These are phyloP conservation scores for Eucalyptus decipiens DNA, from an alignment of 345 rosid species.

Conservation along the genomic window DNA sequence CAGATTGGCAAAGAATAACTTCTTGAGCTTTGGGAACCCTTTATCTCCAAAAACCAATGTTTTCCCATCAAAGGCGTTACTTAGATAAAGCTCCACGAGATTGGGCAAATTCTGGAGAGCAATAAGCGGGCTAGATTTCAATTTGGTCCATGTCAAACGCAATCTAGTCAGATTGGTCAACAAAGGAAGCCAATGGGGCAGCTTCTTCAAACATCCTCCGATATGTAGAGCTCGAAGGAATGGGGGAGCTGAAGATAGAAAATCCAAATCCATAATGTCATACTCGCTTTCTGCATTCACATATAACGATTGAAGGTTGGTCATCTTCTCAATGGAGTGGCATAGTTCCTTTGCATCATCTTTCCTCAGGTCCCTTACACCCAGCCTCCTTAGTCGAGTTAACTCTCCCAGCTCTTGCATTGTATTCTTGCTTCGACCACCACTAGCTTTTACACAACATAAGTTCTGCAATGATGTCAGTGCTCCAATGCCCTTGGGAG, in stretches of 20 bases:
- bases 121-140: not conserved
- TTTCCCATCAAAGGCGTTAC: not conserved
- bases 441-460: not conserved
- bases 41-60: not conserved
- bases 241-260: not conserved
- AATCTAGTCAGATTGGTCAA: rapidly evolving
- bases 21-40: not conserved
- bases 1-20: rapidly evolving
- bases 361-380: not conserved
- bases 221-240: not conserved
- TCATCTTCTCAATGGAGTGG: not conserved
- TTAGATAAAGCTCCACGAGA: rapidly evolving
- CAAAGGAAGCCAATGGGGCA: not conserved
- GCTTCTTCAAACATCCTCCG: not conserved
- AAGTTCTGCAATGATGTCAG: not conserved
- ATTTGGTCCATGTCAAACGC: not conserved
- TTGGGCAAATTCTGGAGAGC: not conserved
- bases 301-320: rapidly evolving
- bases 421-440: not conserved
- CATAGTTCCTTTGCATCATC: not conserved
- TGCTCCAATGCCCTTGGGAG: not conserved
- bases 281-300: not conserved
- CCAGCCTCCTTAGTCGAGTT: not conserved
- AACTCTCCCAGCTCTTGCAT: not conserved
- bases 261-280: not conserved